Evolutionary conservation across 176 grass and related monocot species (phyloP), one percentile per base, ranked within the genome.

Genomic region (Alloteropsis semialata): DNA sequence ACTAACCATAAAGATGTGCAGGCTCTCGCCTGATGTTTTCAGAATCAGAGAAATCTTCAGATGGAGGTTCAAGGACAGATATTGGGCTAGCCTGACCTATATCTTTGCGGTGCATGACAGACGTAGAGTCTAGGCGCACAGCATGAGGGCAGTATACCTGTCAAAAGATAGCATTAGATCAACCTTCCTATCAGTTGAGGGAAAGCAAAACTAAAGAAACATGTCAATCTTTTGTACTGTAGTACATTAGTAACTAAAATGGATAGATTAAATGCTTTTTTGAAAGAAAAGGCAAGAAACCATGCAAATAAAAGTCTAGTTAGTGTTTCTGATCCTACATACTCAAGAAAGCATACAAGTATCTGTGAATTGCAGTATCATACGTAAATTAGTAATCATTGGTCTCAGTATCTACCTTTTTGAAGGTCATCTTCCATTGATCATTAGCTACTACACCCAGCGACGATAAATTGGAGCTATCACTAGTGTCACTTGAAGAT

Each of bases 11-110:
- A 69, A 64, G 56, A 80, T 90, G 29, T 82, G 12, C 57, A 87
- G 28, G 53, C 65, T 70, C 59, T 16, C 22, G 68, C 46, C 63
- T 88, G 3, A 79, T 75, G 63, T 38, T 69, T 86, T 85, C 85
- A 72, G 71, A 76, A 81, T 67, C 29, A 0, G 83, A 86, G 33
- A 42, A 88, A 87, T 83, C 72, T 46, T 86, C 82, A 59, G 42
- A 32, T 74, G 30, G 76, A 85, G 81, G 80, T 70, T 97, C 78
- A 56, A 88, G 90, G 58, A 92, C 84, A 71, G 90, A 97, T 75
- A 94, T 78, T 65, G 83, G 86, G 19, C 92, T 92, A 74, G 77
- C 69, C 59, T 94, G 90, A 38, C 84, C 84, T n/a, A 66, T 22
- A 63, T 92, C 90, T 63, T 83, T 83, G 75, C 27, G 49, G 18